Evolutionary conservation across 345 rosid species (phyloP).

Genomic region (Lepidium aucheri): DNA sequence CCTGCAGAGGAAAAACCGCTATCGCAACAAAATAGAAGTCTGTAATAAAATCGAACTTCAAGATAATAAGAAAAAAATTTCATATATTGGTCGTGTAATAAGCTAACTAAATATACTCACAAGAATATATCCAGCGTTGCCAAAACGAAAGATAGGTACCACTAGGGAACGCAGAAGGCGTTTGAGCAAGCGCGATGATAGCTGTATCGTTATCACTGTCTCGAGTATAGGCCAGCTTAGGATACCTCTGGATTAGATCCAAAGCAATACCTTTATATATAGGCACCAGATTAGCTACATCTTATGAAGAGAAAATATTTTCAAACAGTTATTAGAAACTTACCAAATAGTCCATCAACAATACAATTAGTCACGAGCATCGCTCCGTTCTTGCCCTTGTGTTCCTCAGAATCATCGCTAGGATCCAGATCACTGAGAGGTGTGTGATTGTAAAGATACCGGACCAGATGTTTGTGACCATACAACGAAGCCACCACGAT

Average conservation of each 20-base stretch:
- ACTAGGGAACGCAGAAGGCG: conserved; percentile 58
- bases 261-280: conserved; percentile 45
- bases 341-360: conserved; percentile 55
- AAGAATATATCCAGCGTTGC: conserved; percentile 50
- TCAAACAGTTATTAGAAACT: not conserved
- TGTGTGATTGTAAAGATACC: conserved; percentile 44
- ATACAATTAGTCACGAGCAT: conserved; percentile 61
- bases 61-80: not conserved
- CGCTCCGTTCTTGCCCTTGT: conserved; percentile 37
- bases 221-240: conserved; percentile 35
- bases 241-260: conserved; percentile 44
- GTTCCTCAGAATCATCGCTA: conserved; percentile 26
- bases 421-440: conserved; percentile 43
- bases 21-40: not conserved
- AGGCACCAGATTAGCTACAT: not conserved
- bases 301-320: not conserved
- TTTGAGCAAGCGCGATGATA: conserved; percentile 47
- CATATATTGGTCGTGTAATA: not conserved
- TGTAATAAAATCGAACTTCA: not conserved
- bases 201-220: conserved; percentile 62
- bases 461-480: conserved; percentile 51
- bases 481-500: conserved; percentile 60
- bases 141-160: conserved; percentile 44
- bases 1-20: not conserved
- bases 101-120: conserved; percentile 27